A percentile compares a stretch with the other conserved stretches of the same genome.
These are phyloP conservation scores for Syzygium oleosum DNA, from an alignment of 345 rosid species.

Conservation along the genomic window DNA sequence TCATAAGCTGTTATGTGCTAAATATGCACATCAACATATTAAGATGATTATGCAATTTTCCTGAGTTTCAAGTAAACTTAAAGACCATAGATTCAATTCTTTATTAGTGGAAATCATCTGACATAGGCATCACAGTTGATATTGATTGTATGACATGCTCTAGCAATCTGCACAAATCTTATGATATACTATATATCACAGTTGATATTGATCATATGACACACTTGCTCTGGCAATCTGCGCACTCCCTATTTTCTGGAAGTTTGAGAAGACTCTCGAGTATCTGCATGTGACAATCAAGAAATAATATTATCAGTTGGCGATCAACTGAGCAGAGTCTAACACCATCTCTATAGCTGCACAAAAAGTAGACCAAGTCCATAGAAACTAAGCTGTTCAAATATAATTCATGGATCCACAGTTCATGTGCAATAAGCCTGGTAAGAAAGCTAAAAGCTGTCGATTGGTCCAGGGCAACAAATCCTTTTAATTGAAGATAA, in stretches of 20 bases:
- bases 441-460: not conserved
- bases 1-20: not conserved
- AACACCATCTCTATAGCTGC: not conserved
- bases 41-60: not conserved
- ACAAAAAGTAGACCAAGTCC: not conserved
- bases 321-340: not conserved
- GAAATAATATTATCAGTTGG: not conserved
- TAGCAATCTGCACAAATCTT: constrained; percentile 38
- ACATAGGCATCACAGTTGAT: not conserved
- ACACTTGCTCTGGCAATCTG: constrained; percentile 48
- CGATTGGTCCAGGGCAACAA: not conserved
- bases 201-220: not conserved
- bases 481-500: not conserved
- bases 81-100: not conserved
- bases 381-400: not conserved
- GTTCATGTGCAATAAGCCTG: not conserved
- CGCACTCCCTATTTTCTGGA: constrained; percentile 49
- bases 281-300: constrained; percentile 21
- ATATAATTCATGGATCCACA: not conserved
- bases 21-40: not conserved
- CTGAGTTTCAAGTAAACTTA: not conserved
- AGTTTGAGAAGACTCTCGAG: constrained; percentile 46
- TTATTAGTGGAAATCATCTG: not conserved
- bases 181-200: not conserved
- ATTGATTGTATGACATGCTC: constrained; percentile 6